Conservation (phyloP, 768 basidiomycete species). For the Fibroporia radiculosa region DNA sequence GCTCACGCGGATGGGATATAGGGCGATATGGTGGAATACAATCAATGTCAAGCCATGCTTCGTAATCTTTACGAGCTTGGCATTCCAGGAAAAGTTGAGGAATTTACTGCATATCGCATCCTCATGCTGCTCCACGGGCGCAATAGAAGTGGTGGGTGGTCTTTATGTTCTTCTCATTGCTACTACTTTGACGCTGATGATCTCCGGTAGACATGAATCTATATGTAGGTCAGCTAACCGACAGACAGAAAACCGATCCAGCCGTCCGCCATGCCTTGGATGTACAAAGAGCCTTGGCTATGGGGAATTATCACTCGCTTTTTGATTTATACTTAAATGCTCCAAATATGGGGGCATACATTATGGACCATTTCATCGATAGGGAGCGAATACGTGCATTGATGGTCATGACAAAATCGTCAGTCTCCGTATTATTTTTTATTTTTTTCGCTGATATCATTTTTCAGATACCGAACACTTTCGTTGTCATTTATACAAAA, state of each 20-base stretch:
- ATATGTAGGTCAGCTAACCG: slow-evolving; percentile 95
- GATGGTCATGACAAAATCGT: slow-evolving; percentile 92
- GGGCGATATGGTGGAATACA: slow-evolving; percentile 98
- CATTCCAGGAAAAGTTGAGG: slow-evolving; percentile 86
- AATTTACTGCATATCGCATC: slow-evolving; percentile 96
- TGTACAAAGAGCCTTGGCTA: slow-evolving; percentile 83
- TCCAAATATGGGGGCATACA: slow-evolving; percentile 96
- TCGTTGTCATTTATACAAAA: slow-evolving; percentile 69
- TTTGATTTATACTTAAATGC: slow-evolving; percentile 79
- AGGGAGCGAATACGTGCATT: slow-evolving; percentile 84
- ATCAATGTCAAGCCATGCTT: slow-evolving; percentile 91
- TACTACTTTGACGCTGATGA: slow-evolving; percentile 4
- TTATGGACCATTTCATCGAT: slow-evolving; percentile 98
- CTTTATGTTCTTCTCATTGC: slow-evolving; percentile 1
- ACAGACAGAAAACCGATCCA: slow-evolving; percentile 73
- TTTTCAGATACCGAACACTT: slow-evolving; percentile 71
- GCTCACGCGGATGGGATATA: slow-evolving; percentile 26
- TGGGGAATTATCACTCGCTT: slow-evolving; percentile 90
- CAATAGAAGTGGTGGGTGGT: slow-evolving; percentile 76
- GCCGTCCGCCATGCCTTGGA: slow-evolving; percentile 84
- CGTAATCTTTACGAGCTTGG: slow-evolving; percentile 90
- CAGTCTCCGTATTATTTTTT: slow-evolving; percentile 26
- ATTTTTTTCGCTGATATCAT: not conserved
- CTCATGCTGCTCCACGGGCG: slow-evolving; percentile 91
- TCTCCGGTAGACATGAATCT: slow-evolving; percentile 78